Base-by-base conservation (phyloP, 768 basidiomycete species). In the Hygrocybe punicea region DNA sequence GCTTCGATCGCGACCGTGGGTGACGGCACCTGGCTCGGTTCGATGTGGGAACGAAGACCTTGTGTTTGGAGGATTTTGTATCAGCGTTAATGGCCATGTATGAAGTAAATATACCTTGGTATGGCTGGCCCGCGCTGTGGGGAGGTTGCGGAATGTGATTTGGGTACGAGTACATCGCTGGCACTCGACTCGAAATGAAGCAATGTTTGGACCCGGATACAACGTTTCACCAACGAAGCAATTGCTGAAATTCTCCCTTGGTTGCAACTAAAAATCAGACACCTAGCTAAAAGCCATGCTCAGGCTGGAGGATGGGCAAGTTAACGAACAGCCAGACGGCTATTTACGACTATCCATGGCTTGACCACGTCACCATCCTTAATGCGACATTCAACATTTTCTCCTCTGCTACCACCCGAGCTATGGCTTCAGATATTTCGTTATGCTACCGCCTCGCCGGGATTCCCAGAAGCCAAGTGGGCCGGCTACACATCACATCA, bases 21-120 rank as follows among this genome's bases (percentile, higher is more conserved):
- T 3, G 93, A 95, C n/a, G 97, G 97, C 25, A 98, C 86, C 67
- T 96, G 93, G 62, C 75, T 81, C 6, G 89, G 85, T 69, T 98
- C 91, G 63, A 99, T 92, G 56, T 86, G 84, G 46, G 87, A 80
- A 39, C 90, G 83, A 55, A 91, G 79, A 56, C 93, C 92, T 89
- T 62, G 37, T 8, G 51, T 62, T 56, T 29, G 4, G 29, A 29
- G 24, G 36, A 13, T 62, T 37, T 47, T 46, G 17, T 39, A n/a
- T 17, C 48, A 19, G 33, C 1, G 39, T 19, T 16, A 14, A 16
- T 6, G 17, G 4, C 33, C 23, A 2, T 2, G 16, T 10, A 46
- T 6, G 19, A 21, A 40, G 13, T 33, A 44, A 33, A 40, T 44
- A 49, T 60, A 60, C 84, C 84, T 65, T 81, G 71, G 58, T 82